Conservation (phyloP, 768 basidiomycete species). For the Collybia mongolica region DNA sequence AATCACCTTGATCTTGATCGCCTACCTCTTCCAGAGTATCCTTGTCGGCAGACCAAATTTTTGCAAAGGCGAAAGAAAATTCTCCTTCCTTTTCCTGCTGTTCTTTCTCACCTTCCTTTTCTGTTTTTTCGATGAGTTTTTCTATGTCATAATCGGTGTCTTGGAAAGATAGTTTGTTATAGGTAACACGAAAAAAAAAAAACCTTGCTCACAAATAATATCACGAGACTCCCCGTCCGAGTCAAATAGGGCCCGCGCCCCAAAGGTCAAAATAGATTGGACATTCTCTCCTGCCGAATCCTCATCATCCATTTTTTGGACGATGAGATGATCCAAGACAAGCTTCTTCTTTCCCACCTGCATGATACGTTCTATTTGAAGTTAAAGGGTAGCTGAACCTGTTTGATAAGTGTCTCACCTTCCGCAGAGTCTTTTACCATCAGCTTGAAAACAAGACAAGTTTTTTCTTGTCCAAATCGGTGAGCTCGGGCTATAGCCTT, state of each 20-base stretch:
- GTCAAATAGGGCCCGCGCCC: conserved; percentile 84
- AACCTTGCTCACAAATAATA: conserved; percentile 56
- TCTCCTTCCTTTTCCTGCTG: conserved; percentile 48
- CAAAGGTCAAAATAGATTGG: conserved; percentile 87
- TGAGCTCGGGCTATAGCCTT: conserved; percentile 95
- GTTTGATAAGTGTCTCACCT: conserved; percentile 38
- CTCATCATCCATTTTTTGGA: conserved; percentile 93
- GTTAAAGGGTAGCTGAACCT: conserved; percentile 4
- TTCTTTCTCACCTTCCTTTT: conserved; percentile 63
- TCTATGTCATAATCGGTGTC: conserved; percentile 84
- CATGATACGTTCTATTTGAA: conserved; percentile 78
- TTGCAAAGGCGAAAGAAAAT: conserved; percentile 81
- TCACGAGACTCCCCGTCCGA: conserved; percentile 59
- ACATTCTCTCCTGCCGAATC: conserved; percentile 70
- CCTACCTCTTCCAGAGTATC: conserved; percentile 66
- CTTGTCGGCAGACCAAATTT: conserved; percentile 86
- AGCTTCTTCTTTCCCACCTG: conserved; percentile 95
- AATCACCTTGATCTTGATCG: conserved; percentile 65
- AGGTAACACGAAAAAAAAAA: neutral
- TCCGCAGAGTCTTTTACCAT: conserved; percentile 95
- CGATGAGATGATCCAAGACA: conserved; percentile 91
- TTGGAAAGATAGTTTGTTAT: conserved; percentile 22
- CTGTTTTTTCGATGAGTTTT: conserved; percentile 83
- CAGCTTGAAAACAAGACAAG: conserved; percentile 92
- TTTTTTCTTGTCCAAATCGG: conserved; percentile 93